Conservation (phyloP, 768 basidiomycete species). For the Gloeostereum incarnatum region DNA sequence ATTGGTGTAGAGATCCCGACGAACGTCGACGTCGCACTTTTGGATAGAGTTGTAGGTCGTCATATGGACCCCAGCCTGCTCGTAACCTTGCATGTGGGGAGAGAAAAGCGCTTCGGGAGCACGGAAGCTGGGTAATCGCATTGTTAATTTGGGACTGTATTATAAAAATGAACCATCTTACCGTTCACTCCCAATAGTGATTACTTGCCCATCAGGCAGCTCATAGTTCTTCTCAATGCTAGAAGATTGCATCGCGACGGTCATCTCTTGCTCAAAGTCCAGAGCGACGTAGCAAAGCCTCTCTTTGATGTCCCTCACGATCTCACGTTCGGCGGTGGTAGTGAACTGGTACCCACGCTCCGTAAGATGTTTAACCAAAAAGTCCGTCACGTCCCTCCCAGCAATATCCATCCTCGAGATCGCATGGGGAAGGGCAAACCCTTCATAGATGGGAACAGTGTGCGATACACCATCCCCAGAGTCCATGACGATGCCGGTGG, state of each 20-base stretch:
- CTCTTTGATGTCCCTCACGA: slow-evolving; percentile 75
- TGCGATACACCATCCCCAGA: slow-evolving; percentile 1
- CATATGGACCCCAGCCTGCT: slow-evolving; percentile 57
- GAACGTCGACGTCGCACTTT: slow-evolving; percentile 42
- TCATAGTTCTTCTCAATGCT: slow-evolving; percentile 70
- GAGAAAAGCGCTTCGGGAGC: slow-evolving; percentile 68
- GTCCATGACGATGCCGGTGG: slow-evolving; percentile 70
- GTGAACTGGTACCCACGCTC: slow-evolving; percentile 71
- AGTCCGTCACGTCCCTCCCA: slow-evolving; percentile 86
- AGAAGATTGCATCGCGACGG: slow-evolving; percentile 62
- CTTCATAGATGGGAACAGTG: slow-evolving; percentile 88
- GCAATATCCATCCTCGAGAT: slow-evolving; percentile 89
- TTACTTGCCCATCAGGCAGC: slow-evolving; percentile 46
- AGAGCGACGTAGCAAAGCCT: slow-evolving; percentile 71
- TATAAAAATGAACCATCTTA: slow-evolving; percentile 2
- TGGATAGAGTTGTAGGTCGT: slow-evolving; percentile 39
- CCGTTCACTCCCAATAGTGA: slow-evolving; percentile 67
- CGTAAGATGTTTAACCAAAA: slow-evolving; percentile 49
- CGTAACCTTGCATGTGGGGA: slow-evolving; percentile 57
- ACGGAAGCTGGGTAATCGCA: slow-evolving; percentile 29
- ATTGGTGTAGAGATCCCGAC: slow-evolving; percentile 43
- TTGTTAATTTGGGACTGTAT: too few relatives aligned
- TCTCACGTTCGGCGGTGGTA: slow-evolving; percentile 62
- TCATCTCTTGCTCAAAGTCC: slow-evolving; percentile 71
- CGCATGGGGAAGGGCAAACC: slow-evolving; percentile 86